Conservation (phyloP, 1,284 basidiomycete genomes). For the Chondrostereum purpureum region DNA sequence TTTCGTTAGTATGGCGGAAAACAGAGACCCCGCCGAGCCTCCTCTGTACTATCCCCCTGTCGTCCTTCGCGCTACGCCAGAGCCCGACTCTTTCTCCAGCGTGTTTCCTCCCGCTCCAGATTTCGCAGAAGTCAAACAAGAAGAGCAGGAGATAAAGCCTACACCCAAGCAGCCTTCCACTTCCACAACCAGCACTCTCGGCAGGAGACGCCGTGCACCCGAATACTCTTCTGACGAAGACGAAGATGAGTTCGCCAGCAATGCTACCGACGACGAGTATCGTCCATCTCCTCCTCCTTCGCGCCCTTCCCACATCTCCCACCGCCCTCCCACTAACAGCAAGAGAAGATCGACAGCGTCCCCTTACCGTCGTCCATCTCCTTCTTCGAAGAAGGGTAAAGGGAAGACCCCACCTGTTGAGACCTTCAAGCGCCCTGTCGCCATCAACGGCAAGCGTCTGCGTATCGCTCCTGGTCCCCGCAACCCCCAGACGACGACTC, state of each 20-base stretch:
- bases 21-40: no score
- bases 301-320: conserved; percentile 15
- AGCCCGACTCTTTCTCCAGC: no score
- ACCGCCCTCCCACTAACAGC: conserved; percentile 12
- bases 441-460: conserved; percentile 19
- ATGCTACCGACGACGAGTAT: conserved; percentile 27
- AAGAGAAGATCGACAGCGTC: no score
- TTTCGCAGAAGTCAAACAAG: no score
- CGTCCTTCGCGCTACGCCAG: no score
- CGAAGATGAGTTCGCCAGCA: conserved; percentile 21
- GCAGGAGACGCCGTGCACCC: background rate
- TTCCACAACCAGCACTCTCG: no score
- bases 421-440: conserved; percentile 10
- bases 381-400: conserved; percentile 3
- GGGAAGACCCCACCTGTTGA: conserved; percentile 5
- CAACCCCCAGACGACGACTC: conserved; percentile 27
- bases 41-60: no score
- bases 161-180: no score
- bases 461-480: conserved; percentile 30
- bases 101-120: no score
- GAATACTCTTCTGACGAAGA: conserved; percentile 15
- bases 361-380: conserved; percentile 8
- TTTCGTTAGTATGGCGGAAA: no score
- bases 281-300: conserved; percentile 15
- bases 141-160: no score